Base-by-base conservation (phyloP, 805 yeast species). In the Myxozyma monticola region DNA sequence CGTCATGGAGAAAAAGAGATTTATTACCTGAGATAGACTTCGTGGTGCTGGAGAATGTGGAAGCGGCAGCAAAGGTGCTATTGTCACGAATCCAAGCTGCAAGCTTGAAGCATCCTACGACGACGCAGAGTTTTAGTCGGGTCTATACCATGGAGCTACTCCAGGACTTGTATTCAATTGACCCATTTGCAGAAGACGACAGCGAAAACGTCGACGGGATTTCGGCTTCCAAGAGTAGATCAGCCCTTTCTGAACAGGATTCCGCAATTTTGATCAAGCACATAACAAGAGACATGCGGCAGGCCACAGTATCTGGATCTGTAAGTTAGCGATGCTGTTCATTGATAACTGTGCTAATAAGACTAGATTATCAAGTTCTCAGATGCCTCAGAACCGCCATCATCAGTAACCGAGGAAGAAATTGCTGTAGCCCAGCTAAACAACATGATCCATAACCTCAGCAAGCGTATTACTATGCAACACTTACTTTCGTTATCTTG, bases 341-440 rank as follows among this genome's bases (percentile, higher is more conserved):
- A 18, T 15, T 6, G 10, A 18, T 15, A 2, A 14, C 14, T 12
- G 20, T 14, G 38, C 38, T 15, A n/a, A 25, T 14, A 42, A 17
- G 2, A 17, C 12, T 22, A 45, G 26, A 30, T 48, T 31, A 43
- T 42, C 42, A 35, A 37, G n/a, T 48, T 30, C 20, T 25, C 42
- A 37, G 24, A 46, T 26, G 34, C 34, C 21, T 20, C 45, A 14
- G 31, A 17, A 29, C 12, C 17, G 10, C 31, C 45, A 22, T 21
- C 33, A 9, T 33, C 49, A 3, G 28, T 52, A 17, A 29, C 53
- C 6, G 57, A 54, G 22, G 59, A 54, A 37, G 59, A 54, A 18
- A 28, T 2, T 6, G 37, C 50, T 5, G 46, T 52, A 7, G 57
- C 59, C 3, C 34, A 43, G 29, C 35, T 54, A 2, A 21, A 36